A percentile compares a stretch with the other conserved stretches of the same genome.
Evolutionary conservation across 768 basidiomycete species (phyloP).

Genomic region (Trametes elegans): DNA sequence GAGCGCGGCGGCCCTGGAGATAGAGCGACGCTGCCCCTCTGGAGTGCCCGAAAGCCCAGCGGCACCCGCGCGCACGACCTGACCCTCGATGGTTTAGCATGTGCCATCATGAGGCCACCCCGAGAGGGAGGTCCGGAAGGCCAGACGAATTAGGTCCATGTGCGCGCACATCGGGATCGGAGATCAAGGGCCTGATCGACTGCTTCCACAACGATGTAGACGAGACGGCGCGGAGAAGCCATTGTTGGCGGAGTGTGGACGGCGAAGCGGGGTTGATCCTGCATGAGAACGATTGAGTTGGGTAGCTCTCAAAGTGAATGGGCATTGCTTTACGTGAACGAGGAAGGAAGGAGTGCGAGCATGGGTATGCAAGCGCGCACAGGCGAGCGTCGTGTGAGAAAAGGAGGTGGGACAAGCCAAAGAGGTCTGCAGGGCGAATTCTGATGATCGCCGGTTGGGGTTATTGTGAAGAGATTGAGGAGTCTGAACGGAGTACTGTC

Average conservation of each 20-base stretch:
- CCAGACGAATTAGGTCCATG: conserved; percentile 7
- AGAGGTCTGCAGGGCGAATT: not conserved
- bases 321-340: not conserved
- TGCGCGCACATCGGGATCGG: conserved; percentile 5
- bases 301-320: not conserved
- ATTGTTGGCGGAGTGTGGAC: not conserved
- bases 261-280: not conserved
- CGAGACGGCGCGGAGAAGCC: not conserved
- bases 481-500: not conserved
- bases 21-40: not conserved
- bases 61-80: not conserved
- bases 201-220: conserved; percentile 1
- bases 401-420: not conserved
- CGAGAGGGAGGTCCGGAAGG: no score
- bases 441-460: not conserved
- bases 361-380: conserved; percentile 6
- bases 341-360: not conserved
- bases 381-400: not conserved
- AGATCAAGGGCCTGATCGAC: conserved; percentile 13
- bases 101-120: conserved; percentile 1
- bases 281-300: conserved; percentile 4
- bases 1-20: not conserved
- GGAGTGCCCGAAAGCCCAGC: not conserved
- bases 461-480: not conserved
- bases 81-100: not conserved